Percentiles rank a stretch among this genome's conserved stretches.
Conservation (phyloP, 129 eudicot genomes). For the Kitagawia praeruptora region DNA sequence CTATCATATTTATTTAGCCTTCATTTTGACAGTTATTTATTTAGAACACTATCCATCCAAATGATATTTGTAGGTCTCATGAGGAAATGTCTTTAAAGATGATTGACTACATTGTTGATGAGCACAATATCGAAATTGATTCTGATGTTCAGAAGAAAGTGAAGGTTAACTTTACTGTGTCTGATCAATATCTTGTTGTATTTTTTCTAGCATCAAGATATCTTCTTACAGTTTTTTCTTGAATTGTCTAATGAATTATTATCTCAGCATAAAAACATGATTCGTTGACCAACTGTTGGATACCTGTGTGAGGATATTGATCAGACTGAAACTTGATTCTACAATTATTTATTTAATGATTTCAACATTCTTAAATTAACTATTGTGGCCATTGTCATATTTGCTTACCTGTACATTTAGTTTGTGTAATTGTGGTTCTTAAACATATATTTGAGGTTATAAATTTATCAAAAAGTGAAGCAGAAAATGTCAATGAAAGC, state of each 20-base stretch:
- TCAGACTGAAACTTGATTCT: slow-evolving; percentile 4
- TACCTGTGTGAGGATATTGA: neutral
- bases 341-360: neutral
- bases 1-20: neutral
- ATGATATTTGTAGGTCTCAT: slow-evolving; percentile 62
- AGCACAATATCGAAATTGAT: slow-evolving; percentile 80
- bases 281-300: neutral
- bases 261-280: neutral
- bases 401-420: neutral
- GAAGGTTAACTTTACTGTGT: slow-evolving; percentile 42
- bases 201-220: too few species aligned
- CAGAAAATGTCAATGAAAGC: neutral
- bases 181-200: slow-evolving; percentile 7
- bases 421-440: neutral
- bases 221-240: slow-evolving; percentile 6
- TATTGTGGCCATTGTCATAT: neutral
- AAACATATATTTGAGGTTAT: neutral
- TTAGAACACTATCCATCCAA: neutral
- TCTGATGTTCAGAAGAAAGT: slow-evolving; percentile 55
- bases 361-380: neutral
- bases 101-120: slow-evolving; percentile 75
- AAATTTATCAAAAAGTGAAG: neutral
- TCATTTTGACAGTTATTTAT: neutral
- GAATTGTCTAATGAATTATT: neutral
- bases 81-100: slow-evolving; percentile 80